These are phyloP conservation scores for Silybum marianum DNA, from an alignment of 129 eudicot species.

Conservation along the genomic window DNA sequence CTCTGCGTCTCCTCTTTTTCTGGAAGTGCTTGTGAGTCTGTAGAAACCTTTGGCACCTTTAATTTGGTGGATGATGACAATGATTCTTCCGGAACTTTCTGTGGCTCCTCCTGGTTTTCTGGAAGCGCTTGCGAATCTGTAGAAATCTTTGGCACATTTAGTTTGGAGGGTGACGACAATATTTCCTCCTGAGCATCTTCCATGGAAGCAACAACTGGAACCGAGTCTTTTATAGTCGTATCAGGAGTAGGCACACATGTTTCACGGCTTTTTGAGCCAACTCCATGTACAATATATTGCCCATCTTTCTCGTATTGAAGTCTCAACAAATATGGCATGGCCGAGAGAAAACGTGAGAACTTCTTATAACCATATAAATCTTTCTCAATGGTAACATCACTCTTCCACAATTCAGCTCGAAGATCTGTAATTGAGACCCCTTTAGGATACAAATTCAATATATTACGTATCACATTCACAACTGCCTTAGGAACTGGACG, in stretches of 20 bases:
- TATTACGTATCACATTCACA: conserved; percentile 44
- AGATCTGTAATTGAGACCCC: conserved; percentile 62
- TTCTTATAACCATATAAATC: conserved; percentile 72
- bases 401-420: conserved; percentile 52
- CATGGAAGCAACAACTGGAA: conserved; percentile 17
- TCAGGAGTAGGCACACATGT: conserved; percentile 15
- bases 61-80: conserved; percentile 19
- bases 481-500: conserved; percentile 67
- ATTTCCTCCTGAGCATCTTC: conserved; percentile 29
- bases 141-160: conserved; percentile 29
- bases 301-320: conserved; percentile 50
- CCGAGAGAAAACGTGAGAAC: conserved; percentile 61
- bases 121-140: conserved; percentile 33
- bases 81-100: conserved; percentile 19
- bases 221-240: conserved; percentile 20
- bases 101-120: conserved; percentile 30
- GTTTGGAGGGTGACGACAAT: conserved; percentile 22
- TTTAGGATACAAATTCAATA: conserved; percentile 55
- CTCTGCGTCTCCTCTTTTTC: conserved; percentile 27
- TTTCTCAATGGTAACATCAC: conserved; percentile 52
- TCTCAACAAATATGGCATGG: conserved; percentile 73
- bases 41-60: conserved; percentile 28
- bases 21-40: conserved; percentile 32
- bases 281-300: conserved; percentile 38
- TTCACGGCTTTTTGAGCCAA: conserved; percentile 35